Evolutionary conservation across 495 filamentous ascomycete genomes (phyloP).

Genomic region (Aspergillus saccharolyticus): DNA sequence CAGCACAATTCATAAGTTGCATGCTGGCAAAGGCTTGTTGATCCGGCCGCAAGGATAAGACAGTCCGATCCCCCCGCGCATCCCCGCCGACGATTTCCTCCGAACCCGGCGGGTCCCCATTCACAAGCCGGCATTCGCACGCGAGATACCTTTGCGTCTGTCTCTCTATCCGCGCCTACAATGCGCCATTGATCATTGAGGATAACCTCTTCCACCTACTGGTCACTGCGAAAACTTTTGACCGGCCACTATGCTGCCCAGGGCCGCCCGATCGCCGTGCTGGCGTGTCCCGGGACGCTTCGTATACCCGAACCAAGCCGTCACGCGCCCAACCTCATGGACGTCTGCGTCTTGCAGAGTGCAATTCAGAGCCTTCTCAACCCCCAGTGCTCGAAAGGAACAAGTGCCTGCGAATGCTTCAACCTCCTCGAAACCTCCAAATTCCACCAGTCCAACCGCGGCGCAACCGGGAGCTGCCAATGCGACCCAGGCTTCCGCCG

Average conservation of each 20-base stretch:
- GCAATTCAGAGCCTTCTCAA: constrained; percentile 31
- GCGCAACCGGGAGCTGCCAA: constrained; percentile 19
- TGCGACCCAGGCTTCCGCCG: constrained; percentile 20
- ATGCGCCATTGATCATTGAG: constrained; percentile 27
- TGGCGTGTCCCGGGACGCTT: constrained; percentile 32
- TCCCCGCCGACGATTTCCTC: constrained; percentile 26
- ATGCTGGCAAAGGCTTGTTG: not conserved
- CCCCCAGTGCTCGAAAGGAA: constrained; percentile 17
- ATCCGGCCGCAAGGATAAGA: not conserved
- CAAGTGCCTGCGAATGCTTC: constrained; percentile 15
- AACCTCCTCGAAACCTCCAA: constrained; percentile 12
- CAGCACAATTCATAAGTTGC: not conserved
- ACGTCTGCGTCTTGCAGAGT: constrained; percentile 18
- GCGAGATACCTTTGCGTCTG: not conserved
- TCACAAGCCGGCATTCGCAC: constrained; percentile 10
- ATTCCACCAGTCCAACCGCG: constrained; percentile 10
- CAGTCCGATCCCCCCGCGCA: not conserved
- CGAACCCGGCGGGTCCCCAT: constrained; percentile 36
- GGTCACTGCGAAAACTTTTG: constrained; percentile 5
- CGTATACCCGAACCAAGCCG: constrained; percentile 27
- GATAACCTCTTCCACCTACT: not conserved
- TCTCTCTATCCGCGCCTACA: constrained; percentile 3
- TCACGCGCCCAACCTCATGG: constrained; percentile 25
- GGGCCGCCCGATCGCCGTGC: constrained; percentile 39
- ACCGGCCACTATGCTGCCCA: constrained; percentile 38